Evolutionary conservation across 2,329 filamentous ascomycete genomes (phyloP).

Genomic region (Sporothrix brunneoviolacea): DNA sequence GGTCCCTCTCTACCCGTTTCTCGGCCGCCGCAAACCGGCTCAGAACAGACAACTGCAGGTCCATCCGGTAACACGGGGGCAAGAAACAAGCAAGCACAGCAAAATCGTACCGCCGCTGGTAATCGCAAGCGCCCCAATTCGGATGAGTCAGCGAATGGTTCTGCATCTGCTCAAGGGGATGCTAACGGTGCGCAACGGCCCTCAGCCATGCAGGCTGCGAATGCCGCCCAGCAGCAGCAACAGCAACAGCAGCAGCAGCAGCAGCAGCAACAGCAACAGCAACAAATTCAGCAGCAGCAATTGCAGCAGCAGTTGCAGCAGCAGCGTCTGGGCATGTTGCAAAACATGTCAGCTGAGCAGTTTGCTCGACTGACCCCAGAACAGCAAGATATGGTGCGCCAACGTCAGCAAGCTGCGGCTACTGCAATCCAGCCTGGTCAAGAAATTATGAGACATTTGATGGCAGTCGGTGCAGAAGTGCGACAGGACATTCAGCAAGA

Average conservation of each 20-base stretch:
- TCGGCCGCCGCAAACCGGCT: not conserved
- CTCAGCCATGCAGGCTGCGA: not conserved
- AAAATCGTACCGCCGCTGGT: conserved; percentile 7
- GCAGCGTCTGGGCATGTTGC: conserved; percentile 22
- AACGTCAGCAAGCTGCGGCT: conserved; percentile 16
- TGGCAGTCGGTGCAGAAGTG: conserved; percentile 27
- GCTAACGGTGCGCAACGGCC: no score
- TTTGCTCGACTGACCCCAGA: conserved; percentile 38
- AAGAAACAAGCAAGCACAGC: conserved; percentile 11
- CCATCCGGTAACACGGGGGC: not conserved
- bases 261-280: conserved; percentile 19
- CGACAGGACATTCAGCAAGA: conserved; percentile 33
- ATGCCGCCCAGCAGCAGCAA: conserved; percentile 4
- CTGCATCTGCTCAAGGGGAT: not conserved
- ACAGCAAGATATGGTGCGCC: conserved; percentile 28
- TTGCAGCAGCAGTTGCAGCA: conserved; percentile 16
- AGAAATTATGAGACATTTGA: conserved; percentile 34
- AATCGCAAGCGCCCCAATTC: conserved; percentile 15
- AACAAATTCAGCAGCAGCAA: conserved; percentile 7
- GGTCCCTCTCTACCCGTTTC: not conserved
- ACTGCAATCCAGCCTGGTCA: conserved; percentile 22
- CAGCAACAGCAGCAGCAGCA: conserved; percentile 11
- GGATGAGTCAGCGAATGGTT: conserved; percentile 3
- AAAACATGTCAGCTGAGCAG: conserved; percentile 29
- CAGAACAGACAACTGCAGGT: not conserved